Evolutionary conservation across 2,329 filamentous ascomycete species (phyloP).

Genomic region (Stachybotrys echinatus): DNA sequence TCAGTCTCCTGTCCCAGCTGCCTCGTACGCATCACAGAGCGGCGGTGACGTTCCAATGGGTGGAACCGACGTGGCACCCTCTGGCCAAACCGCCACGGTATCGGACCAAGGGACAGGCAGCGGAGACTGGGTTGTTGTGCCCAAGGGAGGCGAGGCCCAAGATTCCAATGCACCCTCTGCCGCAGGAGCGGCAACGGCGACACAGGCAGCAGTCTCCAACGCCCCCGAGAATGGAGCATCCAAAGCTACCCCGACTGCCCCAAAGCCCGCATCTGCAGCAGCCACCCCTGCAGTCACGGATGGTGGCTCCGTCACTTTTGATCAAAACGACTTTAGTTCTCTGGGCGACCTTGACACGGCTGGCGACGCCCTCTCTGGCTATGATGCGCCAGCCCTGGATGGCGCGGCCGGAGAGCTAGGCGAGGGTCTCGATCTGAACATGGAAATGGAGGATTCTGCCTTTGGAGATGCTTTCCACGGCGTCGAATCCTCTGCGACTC

Average conservation of each 20-base stretch:
- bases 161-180: slow-evolving; percentile 20
- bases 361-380: slow-evolving; percentile 65
- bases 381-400: slow-evolving; percentile 52
- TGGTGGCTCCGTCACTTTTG: slow-evolving; percentile 37
- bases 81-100: slow-evolving; percentile 34
- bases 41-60: slow-evolving; percentile 43
- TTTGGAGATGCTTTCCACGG: slow-evolving; percentile 81
- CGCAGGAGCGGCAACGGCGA: slow-evolving; percentile 4
- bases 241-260: slow-evolving; percentile 14
- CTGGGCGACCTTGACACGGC: slow-evolving; percentile 65
- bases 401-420: slow-evolving; percentile 39
- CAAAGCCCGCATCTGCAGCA: slow-evolving; percentile 35
- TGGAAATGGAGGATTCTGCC: slow-evolving; percentile 72
- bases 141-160: slow-evolving; percentile 51
- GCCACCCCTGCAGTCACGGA: slow-evolving; percentile 39
- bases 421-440: slow-evolving; percentile 53
- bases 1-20: slow-evolving; percentile 35
- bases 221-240: slow-evolving; percentile 11
- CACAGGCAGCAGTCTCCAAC: not conserved
- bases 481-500: slow-evolving; percentile 37
- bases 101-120: slow-evolving; percentile 45
- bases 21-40: slow-evolving; percentile 11
- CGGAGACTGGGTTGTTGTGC: slow-evolving; percentile 72
- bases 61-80: slow-evolving; percentile 36
- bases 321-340: slow-evolving; percentile 58